A percentile compares a stretch with the other conserved stretches of the same genome.
Conservation (phyloP, 225 moss, liverwort and hornwort species). For the Sphagnum contortum region DNA sequence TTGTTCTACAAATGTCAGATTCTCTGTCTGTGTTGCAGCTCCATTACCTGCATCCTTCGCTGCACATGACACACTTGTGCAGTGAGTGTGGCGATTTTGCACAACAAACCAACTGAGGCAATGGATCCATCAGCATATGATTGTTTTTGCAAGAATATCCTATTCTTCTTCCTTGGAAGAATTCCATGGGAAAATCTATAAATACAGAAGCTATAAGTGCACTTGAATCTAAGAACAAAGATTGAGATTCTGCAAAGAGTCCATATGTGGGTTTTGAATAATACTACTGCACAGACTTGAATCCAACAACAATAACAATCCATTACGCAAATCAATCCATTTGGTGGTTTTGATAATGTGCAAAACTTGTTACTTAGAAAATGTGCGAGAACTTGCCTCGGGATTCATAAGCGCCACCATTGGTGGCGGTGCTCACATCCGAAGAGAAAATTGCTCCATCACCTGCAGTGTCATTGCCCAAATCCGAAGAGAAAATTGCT, state of each 20-base stretch:
- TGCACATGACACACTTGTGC: conserved; percentile 3
- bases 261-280: too few relatives aligned
- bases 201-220: too few relatives aligned
- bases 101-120: not conserved
- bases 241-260: too few relatives aligned
- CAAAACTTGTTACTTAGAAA: not conserved
- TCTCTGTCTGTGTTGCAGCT: conserved; percentile 22
- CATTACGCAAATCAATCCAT: too few relatives aligned
- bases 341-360: too few relatives aligned
- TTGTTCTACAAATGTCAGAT: conserved; percentile 15
- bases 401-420: too few relatives aligned
- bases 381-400: not conserved
- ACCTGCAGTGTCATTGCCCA: too few relatives aligned
- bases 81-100: not conserved
- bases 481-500: conserved; percentile 12
- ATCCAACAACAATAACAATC: too few relatives aligned
- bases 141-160: not conserved
- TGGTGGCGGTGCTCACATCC: too few relatives aligned
- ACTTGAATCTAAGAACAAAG: too few relatives aligned
- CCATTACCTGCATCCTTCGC: conserved; percentile 41
- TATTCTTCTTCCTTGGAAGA: not conserved
- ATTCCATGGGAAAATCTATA: not conserved
- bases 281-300: too few relatives aligned
- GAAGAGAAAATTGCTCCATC: not conserved
- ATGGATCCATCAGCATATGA: not conserved